phyloP scores from a whole-genome alignment of 495 filamentous ascomycete species.

The Cetradonia linearis region DNA sequence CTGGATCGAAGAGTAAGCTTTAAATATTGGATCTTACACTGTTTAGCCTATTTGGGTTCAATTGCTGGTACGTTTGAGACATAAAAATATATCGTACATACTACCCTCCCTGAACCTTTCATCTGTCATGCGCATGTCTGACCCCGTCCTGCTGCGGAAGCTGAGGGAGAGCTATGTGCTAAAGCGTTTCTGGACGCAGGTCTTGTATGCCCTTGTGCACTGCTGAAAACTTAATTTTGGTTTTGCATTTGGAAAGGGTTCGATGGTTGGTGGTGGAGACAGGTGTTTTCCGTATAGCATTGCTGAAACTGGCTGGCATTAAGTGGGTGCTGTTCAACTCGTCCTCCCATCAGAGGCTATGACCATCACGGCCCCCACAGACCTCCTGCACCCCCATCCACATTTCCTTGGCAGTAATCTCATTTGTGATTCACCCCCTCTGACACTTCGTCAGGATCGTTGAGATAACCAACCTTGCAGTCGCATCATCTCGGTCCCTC shows the following conservation, averaged over 20 bases:
- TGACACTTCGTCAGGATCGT: neutral
- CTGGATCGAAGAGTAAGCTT: slow-evolving; percentile 18
- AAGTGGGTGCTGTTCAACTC: too few relatives aligned
- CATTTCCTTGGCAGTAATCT: neutral
- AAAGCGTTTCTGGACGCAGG: slow-evolving; percentile 86
- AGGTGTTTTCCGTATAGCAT: slow-evolving; percentile 31
- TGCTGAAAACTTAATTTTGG: slow-evolving; percentile 40
- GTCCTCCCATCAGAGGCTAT: too few relatives aligned
- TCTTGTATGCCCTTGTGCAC: slow-evolving; percentile 63
- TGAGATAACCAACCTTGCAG: neutral
- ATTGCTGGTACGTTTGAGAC: neutral
- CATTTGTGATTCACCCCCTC: neutral
- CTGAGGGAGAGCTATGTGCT: slow-evolving; percentile 58
- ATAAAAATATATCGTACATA: neutral
- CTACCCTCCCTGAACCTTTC: neutral
- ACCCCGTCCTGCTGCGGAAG: slow-evolving; percentile 48
- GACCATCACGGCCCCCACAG: neutral
- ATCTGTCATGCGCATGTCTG: neutral
- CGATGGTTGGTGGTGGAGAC: slow-evolving; percentile 33
- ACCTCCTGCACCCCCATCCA: neutral
- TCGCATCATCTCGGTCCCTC: neutral
- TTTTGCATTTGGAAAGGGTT: slow-evolving; percentile 49
- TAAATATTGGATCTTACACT: slow-evolving; percentile 1
- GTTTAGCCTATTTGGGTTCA: neutral
- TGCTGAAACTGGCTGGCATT: slow-evolving; percentile 51